A percentile compares a stretch with the other conserved stretches of the same genome.
These are phyloP conservation scores for Pleodorina starrii DNA, from an alignment of 139 green algal genomes.

Conservation along the genomic window DNA sequence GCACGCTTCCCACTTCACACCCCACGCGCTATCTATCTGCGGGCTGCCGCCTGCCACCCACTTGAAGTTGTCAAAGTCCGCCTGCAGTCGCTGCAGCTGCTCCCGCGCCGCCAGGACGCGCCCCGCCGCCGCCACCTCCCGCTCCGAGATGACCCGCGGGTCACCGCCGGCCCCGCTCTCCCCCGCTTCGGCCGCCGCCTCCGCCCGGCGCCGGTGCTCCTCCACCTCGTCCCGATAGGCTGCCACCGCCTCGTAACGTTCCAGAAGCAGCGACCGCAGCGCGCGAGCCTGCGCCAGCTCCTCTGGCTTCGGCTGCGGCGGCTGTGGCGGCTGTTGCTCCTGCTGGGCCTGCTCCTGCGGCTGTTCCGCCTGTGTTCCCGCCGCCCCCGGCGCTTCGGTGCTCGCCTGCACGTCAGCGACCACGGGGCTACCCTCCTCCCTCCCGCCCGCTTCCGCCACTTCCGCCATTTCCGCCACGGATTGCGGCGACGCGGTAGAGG, in stretches of 20 bases:
- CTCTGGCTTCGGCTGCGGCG: background rate
- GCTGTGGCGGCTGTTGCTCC: background rate
- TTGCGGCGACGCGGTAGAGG: too few species aligned
- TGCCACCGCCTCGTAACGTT: constrained; percentile 31
- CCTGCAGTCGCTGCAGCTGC: constrained; percentile 28
- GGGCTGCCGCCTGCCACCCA: too few species aligned
- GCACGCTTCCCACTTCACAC: too few species aligned
- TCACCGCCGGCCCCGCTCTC: background rate
- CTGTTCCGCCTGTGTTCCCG: background rate
- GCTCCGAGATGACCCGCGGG: background rate
- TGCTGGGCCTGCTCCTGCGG: background rate
- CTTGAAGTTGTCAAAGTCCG: constrained; percentile 48
- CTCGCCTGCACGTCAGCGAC: too few species aligned
- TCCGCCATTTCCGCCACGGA: too few species aligned
- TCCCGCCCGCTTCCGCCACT: too few species aligned
- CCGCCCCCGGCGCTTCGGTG: background rate
- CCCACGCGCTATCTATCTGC: too few species aligned
- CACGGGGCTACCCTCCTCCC: too few species aligned
- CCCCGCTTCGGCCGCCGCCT: background rate
- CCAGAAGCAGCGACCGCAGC: constrained; percentile 37
- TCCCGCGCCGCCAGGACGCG: background rate
- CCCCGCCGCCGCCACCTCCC: background rate
- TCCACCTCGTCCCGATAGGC: background rate
- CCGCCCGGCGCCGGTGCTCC: background rate
- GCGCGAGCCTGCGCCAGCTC: constrained; percentile 4